Conservation (phyloP, 2,329 filamentous ascomycete species). For the Thielaviopsis ethacetica region DNA sequence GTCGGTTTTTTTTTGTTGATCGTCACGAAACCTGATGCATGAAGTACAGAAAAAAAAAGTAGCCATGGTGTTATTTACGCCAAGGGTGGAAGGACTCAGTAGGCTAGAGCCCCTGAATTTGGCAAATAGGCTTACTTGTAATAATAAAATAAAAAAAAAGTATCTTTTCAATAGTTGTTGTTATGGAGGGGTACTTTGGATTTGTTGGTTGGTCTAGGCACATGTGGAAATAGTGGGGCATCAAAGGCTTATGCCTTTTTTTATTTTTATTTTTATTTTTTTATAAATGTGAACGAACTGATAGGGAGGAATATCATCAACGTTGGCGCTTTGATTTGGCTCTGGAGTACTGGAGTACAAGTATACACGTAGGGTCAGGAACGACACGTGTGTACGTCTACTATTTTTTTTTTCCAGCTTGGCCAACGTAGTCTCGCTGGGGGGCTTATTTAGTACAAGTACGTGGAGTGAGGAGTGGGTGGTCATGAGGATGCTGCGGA, state of each 20-base stretch:
- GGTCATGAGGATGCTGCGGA: background rate
- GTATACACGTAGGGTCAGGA: too few species aligned
- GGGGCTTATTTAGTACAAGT: background rate
- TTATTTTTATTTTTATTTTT: background rate
- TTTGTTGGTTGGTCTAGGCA: background rate
- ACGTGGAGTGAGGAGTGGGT: too few species aligned
- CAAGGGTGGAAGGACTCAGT: background rate
- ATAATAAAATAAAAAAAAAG: too few species aligned
- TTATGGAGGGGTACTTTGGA: background rate
- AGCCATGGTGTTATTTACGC: background rate
- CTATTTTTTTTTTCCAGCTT: too few species aligned
- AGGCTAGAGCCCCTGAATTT: background rate
- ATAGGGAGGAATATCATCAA: too few species aligned
- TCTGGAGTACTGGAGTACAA: too few species aligned
- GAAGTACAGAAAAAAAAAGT: background rate
- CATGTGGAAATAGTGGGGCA: background rate
- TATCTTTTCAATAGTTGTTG: background rate
- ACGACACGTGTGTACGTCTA: too few species aligned
- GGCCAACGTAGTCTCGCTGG: too few species aligned
- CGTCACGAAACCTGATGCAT: too few species aligned
- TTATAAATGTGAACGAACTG: too few species aligned
- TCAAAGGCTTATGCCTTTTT: background rate
- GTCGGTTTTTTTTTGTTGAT: too few species aligned
- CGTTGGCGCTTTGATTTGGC: too few species aligned
- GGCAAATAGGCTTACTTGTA: background rate